A percentile compares a stretch with the other conserved stretches of the same genome.
phyloP scores from a whole-genome alignment of 768 basidiomycete species.

The Tricholoma sp. region DNA sequence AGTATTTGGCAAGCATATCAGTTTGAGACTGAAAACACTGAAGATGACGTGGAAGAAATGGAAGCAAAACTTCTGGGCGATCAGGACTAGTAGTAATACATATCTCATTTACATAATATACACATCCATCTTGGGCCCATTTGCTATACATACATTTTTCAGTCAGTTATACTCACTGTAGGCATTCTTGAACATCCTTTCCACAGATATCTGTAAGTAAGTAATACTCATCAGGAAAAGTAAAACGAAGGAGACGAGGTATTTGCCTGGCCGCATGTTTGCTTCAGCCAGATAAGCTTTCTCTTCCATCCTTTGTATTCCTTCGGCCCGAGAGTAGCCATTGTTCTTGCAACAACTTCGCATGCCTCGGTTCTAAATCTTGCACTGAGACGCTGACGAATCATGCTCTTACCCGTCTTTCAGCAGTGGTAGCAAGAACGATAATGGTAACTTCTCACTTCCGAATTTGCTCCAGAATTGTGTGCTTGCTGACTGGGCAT shows the following conservation, averaged over 20 bases:
- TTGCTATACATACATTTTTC: neutral
- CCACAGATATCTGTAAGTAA: constrained; percentile 3
- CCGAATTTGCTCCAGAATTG: constrained; percentile 6
- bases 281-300: constrained; percentile 50
- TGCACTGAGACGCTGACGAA: constrained; percentile 33
- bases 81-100: constrained; percentile 1
- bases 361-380: constrained; percentile 53
- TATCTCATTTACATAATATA: neutral
- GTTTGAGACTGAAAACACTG: constrained; percentile 35
- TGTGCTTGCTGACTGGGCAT: neutral
- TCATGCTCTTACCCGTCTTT: neutral
- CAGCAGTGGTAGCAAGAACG: constrained; percentile 1
- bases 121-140: neutral
- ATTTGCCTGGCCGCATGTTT: constrained; percentile 47
- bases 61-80: constrained; percentile 42
- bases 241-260: neutral
- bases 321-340: constrained; percentile 27
- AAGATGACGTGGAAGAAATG: constrained; percentile 54
- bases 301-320: constrained; percentile 31
- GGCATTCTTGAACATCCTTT: constrained; percentile 8
- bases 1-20: constrained; percentile 60
- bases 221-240: neutral
- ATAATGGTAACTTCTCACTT: neutral
- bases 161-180: constrained; percentile 1
- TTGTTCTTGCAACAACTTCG: constrained; percentile 39